phyloP scores from a whole-genome alignment of 352 stramenopile species.

The Phytophthora crassamura region DNA sequence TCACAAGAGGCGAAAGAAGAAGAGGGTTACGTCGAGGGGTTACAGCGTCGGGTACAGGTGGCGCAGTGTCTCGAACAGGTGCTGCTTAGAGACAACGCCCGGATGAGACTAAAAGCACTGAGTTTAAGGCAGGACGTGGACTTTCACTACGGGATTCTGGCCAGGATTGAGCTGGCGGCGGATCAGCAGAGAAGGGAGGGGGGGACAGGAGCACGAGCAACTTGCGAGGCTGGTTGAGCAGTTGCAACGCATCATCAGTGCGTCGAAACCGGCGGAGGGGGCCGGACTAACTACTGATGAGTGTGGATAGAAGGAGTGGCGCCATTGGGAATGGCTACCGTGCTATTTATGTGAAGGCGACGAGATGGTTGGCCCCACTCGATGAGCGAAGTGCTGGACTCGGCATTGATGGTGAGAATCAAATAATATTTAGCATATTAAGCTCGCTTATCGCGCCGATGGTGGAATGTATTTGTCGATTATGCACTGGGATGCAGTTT shows the following conservation, averaged over 20 bases:
- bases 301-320: too few relatives aligned
- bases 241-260: slow-evolving; percentile 45
- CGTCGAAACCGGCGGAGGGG: slow-evolving; percentile 42
- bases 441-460: too few relatives aligned
- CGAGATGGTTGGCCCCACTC: too few relatives aligned
- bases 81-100: slow-evolving; percentile 51
- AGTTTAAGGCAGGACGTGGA: slow-evolving; percentile 56
- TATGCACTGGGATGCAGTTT: too few relatives aligned
- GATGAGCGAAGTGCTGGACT: too few relatives aligned
- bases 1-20: slow-evolving; percentile 16
- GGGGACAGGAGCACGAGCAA: neutral
- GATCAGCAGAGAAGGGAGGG: slow-evolving; percentile 18
- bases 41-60: slow-evolving; percentile 44
- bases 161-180: slow-evolving; percentile 45
- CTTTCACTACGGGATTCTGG: slow-evolving; percentile 57
- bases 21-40: slow-evolving; percentile 18
- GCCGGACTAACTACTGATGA: too few relatives aligned
- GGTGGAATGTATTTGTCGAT: too few relatives aligned
- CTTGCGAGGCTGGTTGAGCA: slow-evolving; percentile 23
- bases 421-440: too few relatives aligned
- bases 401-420: too few relatives aligned
- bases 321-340: too few relatives aligned
- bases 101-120: slow-evolving; percentile 55
- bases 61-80: slow-evolving; percentile 47
- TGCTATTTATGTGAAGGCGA: too few relatives aligned